Evolutionary conservation across 495 filamentous ascomycete species (phyloP).

Genomic region (Penicillium subrubescens): DNA sequence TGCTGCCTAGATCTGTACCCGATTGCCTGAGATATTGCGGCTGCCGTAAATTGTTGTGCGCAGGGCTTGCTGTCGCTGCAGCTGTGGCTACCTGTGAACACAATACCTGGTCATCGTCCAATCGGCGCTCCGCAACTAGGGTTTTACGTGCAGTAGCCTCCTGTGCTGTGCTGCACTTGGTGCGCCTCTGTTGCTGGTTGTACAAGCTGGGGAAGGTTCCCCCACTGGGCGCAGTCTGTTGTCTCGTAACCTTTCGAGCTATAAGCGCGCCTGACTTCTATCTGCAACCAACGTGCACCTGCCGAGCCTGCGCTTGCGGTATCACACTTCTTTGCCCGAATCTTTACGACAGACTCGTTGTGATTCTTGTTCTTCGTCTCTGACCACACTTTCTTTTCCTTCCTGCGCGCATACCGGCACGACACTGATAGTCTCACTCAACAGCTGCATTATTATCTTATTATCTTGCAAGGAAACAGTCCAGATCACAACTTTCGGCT

Average conservation of each 20-base stretch:
- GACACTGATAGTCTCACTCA: not conserved
- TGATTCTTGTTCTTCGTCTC: not conserved
- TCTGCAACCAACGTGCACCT: conserved; percentile 10
- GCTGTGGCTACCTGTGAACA: conserved; percentile 1
- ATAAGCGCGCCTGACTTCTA: conserved; percentile 8
- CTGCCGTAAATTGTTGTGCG: conserved; percentile 1
- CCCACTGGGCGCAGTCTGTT: conserved; percentile 5
- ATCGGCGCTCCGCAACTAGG: conserved; percentile 6
- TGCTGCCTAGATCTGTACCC: not conserved
- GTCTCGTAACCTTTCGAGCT: conserved; percentile 2
- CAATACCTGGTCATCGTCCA: not conserved
- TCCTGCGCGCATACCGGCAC: not conserved
- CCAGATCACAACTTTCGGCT: conserved; percentile 9
- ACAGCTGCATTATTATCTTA: not conserved
- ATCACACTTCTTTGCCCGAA: conserved; percentile 1
- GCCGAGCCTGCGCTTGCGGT: conserved; percentile 5
- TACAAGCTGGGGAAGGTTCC: conserved; percentile 22
- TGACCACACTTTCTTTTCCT: not conserved
- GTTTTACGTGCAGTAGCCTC: conserved; percentile 16
- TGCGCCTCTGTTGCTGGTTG: conserved; percentile 13
- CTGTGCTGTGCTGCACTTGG: conserved; percentile 17
- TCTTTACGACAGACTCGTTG: not conserved
- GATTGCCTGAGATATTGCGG: not conserved
- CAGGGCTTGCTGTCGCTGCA: conserved; percentile 2
- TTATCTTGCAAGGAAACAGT: not conserved